phyloP scores from a whole-genome alignment of 345 rosid genomes.

The Firmiana major region DNA sequence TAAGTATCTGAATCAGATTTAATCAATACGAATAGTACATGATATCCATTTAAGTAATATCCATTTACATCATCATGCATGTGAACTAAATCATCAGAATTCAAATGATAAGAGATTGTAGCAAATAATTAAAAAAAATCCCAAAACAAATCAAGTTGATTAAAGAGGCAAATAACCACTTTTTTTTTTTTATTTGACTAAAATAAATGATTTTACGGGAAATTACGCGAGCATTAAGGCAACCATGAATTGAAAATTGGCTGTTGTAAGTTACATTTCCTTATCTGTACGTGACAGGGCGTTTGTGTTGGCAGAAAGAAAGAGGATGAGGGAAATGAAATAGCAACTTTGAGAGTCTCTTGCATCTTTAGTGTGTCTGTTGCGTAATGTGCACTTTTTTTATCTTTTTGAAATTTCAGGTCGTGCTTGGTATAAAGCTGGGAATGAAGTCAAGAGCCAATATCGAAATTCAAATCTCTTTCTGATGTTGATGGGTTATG shows the following conservation, averaged over 20 bases:
- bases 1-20: no score
- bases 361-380: not conserved
- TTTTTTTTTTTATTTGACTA: no score
- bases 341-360: not conserved
- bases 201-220: no score
- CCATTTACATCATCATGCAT: no score
- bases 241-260: slow-evolving; percentile 24
- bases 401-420: slow-evolving; percentile 42
- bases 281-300: not conserved
- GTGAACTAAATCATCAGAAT: no score
- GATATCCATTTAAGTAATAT: no score
- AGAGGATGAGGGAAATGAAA: not conserved
- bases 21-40: no score
- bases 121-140: no score
- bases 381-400: not conserved
- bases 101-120: no score
- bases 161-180: no score
- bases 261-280: slow-evolving; percentile 58
- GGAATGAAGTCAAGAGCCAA: slow-evolving; percentile 78
- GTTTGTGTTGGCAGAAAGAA: not conserved
- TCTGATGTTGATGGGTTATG: slow-evolving; percentile 93
- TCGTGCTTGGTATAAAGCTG: slow-evolving; percentile 77
- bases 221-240: no score
- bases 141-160: no score
- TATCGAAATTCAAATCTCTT: slow-evolving; percentile 73